phyloP scores from a whole-genome alignment of 495 filamentous ascomycete species.

The Hypoxylon lenormandii region DNA sequence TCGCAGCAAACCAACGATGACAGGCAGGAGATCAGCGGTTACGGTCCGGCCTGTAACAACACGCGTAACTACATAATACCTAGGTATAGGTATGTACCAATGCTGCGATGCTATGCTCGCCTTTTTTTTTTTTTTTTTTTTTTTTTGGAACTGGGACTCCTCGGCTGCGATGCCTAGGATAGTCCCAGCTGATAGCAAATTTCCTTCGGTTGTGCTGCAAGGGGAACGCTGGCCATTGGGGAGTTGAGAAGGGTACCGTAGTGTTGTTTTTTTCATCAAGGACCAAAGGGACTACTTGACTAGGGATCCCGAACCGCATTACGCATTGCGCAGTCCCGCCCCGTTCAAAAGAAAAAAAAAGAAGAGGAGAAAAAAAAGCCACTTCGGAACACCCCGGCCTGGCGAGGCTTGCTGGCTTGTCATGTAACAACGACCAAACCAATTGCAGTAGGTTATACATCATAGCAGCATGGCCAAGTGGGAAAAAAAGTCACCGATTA shows the following conservation, averaged over 20 bases:
- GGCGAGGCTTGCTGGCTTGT: slow-evolving; percentile 24
- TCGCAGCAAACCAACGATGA: slow-evolving; percentile 39
- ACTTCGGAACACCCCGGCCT: slow-evolving; percentile 20
- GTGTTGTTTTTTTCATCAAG: slow-evolving; percentile 15
- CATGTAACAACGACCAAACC: slow-evolving; percentile 28
- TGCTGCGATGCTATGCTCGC: slow-evolving; percentile 9
- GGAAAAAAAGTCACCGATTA: slow-evolving; percentile 23
- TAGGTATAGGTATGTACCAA: no score
- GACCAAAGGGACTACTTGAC: slow-evolving; percentile 21
- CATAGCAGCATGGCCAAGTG: slow-evolving; percentile 9
- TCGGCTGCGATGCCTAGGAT: slow-evolving; percentile 37
- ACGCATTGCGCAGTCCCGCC: slow-evolving; percentile 26
- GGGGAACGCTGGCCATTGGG: slow-evolving; percentile 37
- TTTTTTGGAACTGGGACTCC: slow-evolving; percentile 27
- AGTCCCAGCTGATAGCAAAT: slow-evolving; percentile 14
- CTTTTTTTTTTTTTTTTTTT: no score
- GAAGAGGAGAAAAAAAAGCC: no score
- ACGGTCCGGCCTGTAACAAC: slow-evolving; percentile 27
- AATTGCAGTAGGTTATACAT: slow-evolving; percentile 29
- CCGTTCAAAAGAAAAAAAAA: slow-evolving; percentile 8
- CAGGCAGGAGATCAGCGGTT: slow-evolving; percentile 46
- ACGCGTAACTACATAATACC: no score
- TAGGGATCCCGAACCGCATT: slow-evolving; percentile 43
- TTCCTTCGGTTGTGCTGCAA: slow-evolving; percentile 34
- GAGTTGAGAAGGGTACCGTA: no score